Conservation (phyloP, 441 rosid genomes). For the Eruca vesicaria region DNA sequence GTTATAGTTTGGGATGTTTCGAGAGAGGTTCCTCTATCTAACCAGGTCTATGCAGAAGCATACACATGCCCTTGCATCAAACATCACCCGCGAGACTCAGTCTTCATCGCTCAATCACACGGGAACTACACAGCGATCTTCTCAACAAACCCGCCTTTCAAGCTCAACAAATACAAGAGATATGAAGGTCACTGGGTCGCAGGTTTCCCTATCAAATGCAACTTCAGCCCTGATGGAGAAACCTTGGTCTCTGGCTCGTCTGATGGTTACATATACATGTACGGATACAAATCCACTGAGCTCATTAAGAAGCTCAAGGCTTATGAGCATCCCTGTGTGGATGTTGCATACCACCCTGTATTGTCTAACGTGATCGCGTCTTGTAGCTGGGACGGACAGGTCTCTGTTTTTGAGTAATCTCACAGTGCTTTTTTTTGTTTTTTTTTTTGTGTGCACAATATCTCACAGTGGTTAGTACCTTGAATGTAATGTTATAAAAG, state of each 20-base stretch:
- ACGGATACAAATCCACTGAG: conserved; percentile 46
- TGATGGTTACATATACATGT: conserved; percentile 63
- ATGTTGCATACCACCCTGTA: conserved; percentile 64
- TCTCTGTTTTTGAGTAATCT: conserved; percentile 18
- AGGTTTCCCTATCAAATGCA: conserved; percentile 81
- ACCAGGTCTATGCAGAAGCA: conserved; percentile 91
- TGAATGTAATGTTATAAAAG: no score
- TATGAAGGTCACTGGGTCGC: conserved; percentile 72
- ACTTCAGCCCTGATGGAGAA: conserved; percentile 66
- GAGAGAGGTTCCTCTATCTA: conserved; percentile 75
- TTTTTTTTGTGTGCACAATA: no score
- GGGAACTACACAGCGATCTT: conserved; percentile 83
- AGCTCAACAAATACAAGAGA: conserved; percentile 73
- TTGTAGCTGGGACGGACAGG: conserved; percentile 41
- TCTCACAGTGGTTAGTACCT: no score
- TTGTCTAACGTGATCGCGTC: conserved; percentile 64
- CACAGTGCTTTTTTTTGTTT: no score
- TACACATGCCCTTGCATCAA: conserved; percentile 74
- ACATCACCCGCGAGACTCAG: conserved; percentile 61
- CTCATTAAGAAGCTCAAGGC: conserved; percentile 61
- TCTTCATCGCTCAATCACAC: conserved; percentile 75
- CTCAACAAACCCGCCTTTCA: conserved; percentile 71
- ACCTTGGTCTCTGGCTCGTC: conserved; percentile 73
- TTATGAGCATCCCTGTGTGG: conserved; percentile 65
- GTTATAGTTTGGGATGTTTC: conserved; percentile 78